phyloP scores from a whole-genome alignment of 176 grass and related monocot species.

The Ensete ventricosum region DNA sequence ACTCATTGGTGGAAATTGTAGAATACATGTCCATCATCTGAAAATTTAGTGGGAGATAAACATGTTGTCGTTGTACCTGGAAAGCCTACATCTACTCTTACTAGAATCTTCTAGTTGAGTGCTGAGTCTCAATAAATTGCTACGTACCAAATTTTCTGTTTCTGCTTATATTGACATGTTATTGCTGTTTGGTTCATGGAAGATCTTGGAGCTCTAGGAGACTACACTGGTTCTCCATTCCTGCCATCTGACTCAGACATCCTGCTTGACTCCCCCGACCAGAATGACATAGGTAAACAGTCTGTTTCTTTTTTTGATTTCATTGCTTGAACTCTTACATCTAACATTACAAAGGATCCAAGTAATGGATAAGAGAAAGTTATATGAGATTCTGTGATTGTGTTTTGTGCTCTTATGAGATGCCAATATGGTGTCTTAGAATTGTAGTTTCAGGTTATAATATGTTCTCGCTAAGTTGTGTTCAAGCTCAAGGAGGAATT shows the following conservation, averaged over 20 bases:
- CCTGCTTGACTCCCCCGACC: slow-evolving; percentile 74
- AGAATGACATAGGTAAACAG: slow-evolving; percentile 79
- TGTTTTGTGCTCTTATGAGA: neutral
- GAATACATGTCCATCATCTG: no score
- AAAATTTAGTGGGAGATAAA: no score
- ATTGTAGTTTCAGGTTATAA: neutral
- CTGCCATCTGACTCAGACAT: slow-evolving; percentile 82
- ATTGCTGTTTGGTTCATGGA: neutral
- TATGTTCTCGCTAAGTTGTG: neutral
- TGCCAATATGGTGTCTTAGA: neutral
- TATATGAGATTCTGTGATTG: neutral
- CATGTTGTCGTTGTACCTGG: no score
- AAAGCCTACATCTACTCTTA: no score
- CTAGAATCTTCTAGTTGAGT: no score
- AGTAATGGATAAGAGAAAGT: neutral
- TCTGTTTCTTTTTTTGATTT: neutral
- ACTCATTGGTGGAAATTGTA: no score
- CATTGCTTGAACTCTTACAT: neutral
- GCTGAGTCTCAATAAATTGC: no score
- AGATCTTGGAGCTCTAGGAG: slow-evolving; percentile 74
- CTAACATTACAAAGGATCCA: neutral
- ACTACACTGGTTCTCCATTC: slow-evolving; percentile 79
- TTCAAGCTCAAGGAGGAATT: neutral
- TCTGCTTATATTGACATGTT: neutral
- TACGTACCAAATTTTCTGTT: neutral